phyloP scores from a whole-genome alignment of 2,329 filamentous ascomycete species.

The Talaromyces sp. region DNA sequence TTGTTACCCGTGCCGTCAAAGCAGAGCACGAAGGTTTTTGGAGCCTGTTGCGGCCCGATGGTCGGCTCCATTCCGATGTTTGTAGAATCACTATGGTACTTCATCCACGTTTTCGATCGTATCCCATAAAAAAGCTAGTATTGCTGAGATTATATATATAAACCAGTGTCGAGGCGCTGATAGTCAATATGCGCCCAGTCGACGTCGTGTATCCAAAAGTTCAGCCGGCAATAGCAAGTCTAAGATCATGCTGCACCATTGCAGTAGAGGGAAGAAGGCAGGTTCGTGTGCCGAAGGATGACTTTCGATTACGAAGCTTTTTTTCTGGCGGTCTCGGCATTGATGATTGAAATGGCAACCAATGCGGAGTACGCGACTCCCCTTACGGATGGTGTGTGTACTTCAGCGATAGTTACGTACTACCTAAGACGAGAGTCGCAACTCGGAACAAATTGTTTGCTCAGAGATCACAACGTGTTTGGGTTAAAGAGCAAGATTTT shows the following conservation, averaged over 20 bases:
- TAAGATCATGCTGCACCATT: background rate
- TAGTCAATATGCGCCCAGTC: background rate
- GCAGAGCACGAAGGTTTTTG: constrained; percentile 42
- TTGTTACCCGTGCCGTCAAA: constrained; percentile 47
- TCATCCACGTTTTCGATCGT: background rate
- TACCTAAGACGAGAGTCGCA: background rate
- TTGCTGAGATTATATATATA: background rate
- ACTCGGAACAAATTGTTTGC: background rate
- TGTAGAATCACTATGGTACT: background rate
- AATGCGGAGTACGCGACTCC: background rate
- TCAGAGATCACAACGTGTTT: background rate
- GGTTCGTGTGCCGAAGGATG: background rate
- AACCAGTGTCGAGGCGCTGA: background rate
- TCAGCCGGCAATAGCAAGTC: background rate
- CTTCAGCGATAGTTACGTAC: background rate
- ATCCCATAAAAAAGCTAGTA: background rate
- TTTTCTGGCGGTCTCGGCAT: background rate
- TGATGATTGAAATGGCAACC: background rate
- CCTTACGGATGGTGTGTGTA: background rate
- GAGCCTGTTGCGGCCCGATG: constrained; percentile 23
- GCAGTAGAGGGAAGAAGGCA: background rate
- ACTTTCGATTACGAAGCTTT: background rate
- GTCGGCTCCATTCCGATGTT: constrained; percentile 20
- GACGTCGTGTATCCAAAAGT: background rate
- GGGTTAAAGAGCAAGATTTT: background rate